Percentiles rank a stretch among this genome's conserved stretches.
phyloP scores from a whole-genome alignment of 306 rosid genomes.

The Canavalia gladiata region DNA sequence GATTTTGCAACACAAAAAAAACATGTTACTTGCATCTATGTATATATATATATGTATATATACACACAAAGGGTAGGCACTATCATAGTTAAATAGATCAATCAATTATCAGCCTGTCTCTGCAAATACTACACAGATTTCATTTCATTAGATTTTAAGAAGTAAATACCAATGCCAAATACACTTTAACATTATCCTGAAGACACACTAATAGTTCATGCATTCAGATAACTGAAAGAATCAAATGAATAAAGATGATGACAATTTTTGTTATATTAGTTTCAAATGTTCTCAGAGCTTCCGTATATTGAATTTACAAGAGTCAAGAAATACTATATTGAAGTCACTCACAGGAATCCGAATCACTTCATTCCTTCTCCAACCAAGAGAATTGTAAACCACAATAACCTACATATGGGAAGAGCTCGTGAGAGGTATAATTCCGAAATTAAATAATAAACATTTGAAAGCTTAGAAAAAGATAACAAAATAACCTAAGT shows the following conservation, averaged over 20 bases:
- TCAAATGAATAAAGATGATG: conserved; percentile 3
- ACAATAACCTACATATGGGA: conserved; percentile 63
- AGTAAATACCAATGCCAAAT: conserved; percentile 10
- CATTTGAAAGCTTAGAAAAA: background rate
- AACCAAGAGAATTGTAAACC: conserved; percentile 86
- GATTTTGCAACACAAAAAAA: conserved; percentile 42
- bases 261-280: conserved; percentile 16
- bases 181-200: conserved; percentile 27
- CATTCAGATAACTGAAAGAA: conserved; percentile 31
- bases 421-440: conserved; percentile 23
- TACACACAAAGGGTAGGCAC: conserved; percentile 9
- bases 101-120: conserved; percentile 2
- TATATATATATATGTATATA: too few relatives aligned
- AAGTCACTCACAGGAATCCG: conserved; percentile 81
- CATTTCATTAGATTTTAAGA: conserved; percentile 25
- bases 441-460: conserved; percentile 13
- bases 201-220: conserved; percentile 26
- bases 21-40: conserved; percentile 13
- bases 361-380: conserved; percentile 82
- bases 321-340: conserved; percentile 29
- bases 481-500: conserved; percentile 10
- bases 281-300: conserved; percentile 6
- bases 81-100: background rate
- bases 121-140: background rate
- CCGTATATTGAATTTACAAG: conserved; percentile 23